A percentile compares a stretch with the other conserved stretches of the same genome.
These are phyloP conservation scores for Ustilago shanxiensis DNA, from an alignment of 1,284 basidiomycete genomes.

Conservation along the genomic window DNA sequence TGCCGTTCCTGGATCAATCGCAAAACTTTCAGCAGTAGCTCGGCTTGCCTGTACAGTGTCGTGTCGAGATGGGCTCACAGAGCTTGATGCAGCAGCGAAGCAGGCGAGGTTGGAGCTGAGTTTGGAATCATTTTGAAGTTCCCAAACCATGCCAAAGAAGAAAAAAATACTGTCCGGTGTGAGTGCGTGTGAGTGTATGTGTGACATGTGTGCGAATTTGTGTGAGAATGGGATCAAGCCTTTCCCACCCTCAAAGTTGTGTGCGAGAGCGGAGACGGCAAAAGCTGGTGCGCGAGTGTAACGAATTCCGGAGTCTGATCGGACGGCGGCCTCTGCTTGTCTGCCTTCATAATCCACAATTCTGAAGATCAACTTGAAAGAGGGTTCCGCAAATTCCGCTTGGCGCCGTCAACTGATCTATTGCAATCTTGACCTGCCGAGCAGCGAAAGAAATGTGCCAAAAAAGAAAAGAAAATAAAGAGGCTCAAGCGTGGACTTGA, in stretches of 20 bases:
- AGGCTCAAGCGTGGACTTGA: not conserved
- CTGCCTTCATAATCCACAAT: not conserved
- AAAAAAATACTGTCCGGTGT: too few species aligned
- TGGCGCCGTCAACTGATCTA: conserved; percentile 7
- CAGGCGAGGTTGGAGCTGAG: not conserved
- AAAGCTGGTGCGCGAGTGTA: too few species aligned
- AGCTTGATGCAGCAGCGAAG: not conserved
- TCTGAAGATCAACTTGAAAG: not conserved
- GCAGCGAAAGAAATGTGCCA: not conserved
- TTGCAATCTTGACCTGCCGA: not conserved
- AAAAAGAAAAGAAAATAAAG: too few species aligned
- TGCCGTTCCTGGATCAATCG: too few species aligned
- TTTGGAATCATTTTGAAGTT: not conserved
- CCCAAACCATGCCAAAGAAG: not conserved
- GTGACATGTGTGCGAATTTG: too few species aligned
- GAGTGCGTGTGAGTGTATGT: too few species aligned
- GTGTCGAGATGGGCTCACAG: not conserved
- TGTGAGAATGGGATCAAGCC: too few species aligned
- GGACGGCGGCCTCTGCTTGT: conserved; percentile 1
- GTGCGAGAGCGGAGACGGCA: not conserved
- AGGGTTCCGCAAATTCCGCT: conserved; percentile 5
- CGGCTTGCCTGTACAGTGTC: not conserved
- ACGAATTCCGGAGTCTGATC: too few species aligned
- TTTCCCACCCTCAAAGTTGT: not conserved
- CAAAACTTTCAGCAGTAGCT: not conserved